Evolutionary conservation across 768 basidiomycete genomes (phyloP).

Genomic region (Kwoniella sp.): DNA sequence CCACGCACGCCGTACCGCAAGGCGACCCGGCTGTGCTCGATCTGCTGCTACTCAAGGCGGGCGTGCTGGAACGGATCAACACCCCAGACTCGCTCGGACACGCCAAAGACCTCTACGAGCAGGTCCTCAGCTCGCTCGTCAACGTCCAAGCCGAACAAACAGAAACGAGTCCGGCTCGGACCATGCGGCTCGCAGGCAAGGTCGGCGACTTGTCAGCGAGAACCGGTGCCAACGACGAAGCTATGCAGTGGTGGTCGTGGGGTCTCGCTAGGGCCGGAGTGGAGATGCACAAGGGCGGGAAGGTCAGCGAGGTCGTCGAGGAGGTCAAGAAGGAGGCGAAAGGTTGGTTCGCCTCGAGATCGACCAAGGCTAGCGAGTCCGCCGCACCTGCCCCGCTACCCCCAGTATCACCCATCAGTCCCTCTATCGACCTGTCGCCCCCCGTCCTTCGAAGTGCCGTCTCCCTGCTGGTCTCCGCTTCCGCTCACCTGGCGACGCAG

Average conservation of each 20-base stretch:
- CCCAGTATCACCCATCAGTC: background rate
- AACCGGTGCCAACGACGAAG: constrained; percentile 27
- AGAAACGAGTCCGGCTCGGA: constrained; percentile 16
- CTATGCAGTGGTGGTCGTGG: constrained; percentile 41
- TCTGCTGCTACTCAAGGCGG: constrained; percentile 44
- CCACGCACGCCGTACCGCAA: constrained; percentile 3
- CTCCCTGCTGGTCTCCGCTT: constrained; percentile 36
- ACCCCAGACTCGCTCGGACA: constrained; percentile 26
- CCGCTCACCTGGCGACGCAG: constrained; percentile 29
- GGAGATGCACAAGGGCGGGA: background rate
- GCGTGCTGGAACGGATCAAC: constrained; percentile 41
- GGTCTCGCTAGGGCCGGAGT: constrained; percentile 34
- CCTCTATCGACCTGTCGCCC: constrained; percentile 14
- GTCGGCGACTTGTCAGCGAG: constrained; percentile 39
- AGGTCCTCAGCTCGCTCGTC: constrained; percentile 23
- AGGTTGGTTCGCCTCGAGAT: constrained; percentile 18
- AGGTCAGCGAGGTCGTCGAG: background rate
- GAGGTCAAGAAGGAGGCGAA: constrained; percentile 10
- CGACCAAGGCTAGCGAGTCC: background rate
- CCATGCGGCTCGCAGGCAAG: constrained; percentile 37
- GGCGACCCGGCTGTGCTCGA: constrained; percentile 39
- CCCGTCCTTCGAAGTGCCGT: constrained; percentile 37
- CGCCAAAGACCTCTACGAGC: constrained; percentile 43
- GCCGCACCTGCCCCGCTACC: background rate
- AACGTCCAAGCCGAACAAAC: constrained; percentile 3